A percentile compares a stretch with the other conserved stretches of the same genome.
phyloP scores from a whole-genome alignment of 129 eudicot species.

The Tagetes patula region DNA sequence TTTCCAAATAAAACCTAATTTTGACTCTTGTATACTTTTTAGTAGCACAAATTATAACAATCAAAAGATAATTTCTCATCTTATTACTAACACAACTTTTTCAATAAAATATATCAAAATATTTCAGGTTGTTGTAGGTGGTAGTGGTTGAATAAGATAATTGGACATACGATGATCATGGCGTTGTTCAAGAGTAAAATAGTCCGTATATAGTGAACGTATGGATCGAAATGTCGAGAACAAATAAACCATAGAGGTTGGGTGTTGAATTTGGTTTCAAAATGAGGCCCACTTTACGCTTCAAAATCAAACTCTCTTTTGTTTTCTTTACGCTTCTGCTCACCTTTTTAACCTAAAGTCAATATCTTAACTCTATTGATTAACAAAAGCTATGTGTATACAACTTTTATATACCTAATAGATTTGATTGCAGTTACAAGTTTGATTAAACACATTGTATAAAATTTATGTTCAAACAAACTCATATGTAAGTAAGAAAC shows the following conservation, averaged over 20 bases:
- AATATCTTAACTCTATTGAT: background rate
- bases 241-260: background rate
- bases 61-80: background rate
- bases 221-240: background rate
- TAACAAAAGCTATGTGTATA: background rate
- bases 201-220: background rate
- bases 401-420: too few relatives aligned
- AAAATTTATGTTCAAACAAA: too few relatives aligned
- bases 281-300: background rate
- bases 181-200: background rate
- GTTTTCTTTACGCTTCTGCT: background rate
- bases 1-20: background rate
- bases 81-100: background rate
- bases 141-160: background rate
- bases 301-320: background rate
- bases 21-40: background rate
- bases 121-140: background rate
- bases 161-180: background rate
- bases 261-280: slow-evolving; percentile 6
- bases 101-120: background rate
- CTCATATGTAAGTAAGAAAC: too few relatives aligned
- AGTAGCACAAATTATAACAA: background rate
- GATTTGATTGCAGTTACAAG: too few relatives aligned
- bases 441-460: too few relatives aligned
- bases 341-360: background rate